Evolutionary conservation across 2,329 filamentous ascomycete species (phyloP).

Genomic region (Thermothelomyces thermophilus): DNA sequence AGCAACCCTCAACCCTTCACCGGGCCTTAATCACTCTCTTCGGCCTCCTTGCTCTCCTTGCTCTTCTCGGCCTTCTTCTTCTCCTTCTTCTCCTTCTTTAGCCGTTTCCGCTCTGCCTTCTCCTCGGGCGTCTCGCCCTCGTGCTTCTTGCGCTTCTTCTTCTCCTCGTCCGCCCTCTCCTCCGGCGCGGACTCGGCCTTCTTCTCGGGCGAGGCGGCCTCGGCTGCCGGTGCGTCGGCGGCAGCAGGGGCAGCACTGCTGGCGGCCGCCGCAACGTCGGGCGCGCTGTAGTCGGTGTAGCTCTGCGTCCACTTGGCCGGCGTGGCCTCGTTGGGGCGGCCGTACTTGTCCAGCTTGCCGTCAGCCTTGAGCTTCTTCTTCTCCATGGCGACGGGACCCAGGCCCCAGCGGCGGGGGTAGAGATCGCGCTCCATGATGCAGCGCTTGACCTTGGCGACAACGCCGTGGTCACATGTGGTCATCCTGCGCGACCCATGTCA

Average conservation of each 20-base stretch:
- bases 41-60: conserved; percentile 38
- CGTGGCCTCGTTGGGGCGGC: conserved; percentile 84
- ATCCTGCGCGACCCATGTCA: conserved; percentile 39
- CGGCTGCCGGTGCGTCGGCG: conserved; percentile 21
- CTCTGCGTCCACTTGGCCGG: conserved; percentile 86
- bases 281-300: conserved; percentile 82
- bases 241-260: conserved; percentile 33
- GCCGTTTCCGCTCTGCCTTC: conserved; percentile 46
- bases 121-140: conserved; percentile 68
- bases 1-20: conserved; percentile 33
- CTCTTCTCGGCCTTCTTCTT: conserved; percentile 26
- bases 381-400: conserved; percentile 85
- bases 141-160: conserved; percentile 78
- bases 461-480: conserved; percentile 92
- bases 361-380: conserved; percentile 99
- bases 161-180: conserved; percentile 25
- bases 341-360: conserved; percentile 97
- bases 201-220: conserved; percentile 14
- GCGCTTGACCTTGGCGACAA: conserved; percentile 97
- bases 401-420: conserved; percentile 93
- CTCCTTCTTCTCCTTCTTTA: conserved; percentile 52
- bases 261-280: conserved; percentile 40
- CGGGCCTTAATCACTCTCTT: conserved; percentile 40
- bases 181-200: conserved; percentile 12
- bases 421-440: conserved; percentile 99